phyloP scores from a whole-genome alignment of 768 basidiomycete genomes.

The Agaricus blazei region DNA sequence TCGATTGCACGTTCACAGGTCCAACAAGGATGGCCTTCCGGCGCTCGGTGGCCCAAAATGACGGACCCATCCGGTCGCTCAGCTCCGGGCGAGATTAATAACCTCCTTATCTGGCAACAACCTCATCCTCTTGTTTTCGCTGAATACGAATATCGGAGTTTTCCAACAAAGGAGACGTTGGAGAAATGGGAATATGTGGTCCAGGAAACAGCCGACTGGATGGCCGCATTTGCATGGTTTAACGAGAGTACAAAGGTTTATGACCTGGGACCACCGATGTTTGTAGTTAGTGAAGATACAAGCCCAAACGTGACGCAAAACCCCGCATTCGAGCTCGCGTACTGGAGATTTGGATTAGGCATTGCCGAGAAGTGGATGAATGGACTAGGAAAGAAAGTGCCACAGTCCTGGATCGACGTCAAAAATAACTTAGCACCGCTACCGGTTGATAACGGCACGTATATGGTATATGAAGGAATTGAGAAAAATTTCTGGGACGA shows the following conservation, averaged over 20 bases:
- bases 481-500: conserved; percentile 47
- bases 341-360: conserved; percentile 48
- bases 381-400: conserved; percentile 33
- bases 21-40: conserved; percentile 46
- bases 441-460: conserved; percentile 45
- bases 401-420: conserved; percentile 39
- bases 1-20: conserved; percentile 44
- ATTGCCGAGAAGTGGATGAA: conserved; percentile 47
- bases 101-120: conserved; percentile 60
- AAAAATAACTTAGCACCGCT: conserved; percentile 43
- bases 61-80: conserved; percentile 55
- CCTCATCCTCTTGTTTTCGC: conserved; percentile 57
- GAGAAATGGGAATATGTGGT: conserved; percentile 50
- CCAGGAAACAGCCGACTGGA: conserved; percentile 52
- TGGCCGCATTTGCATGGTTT: conserved; percentile 51
- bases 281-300: conserved; percentile 53
- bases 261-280: conserved; percentile 58
- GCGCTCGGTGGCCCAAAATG: conserved; percentile 65
- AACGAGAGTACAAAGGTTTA: conserved; percentile 42
- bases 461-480: conserved; percentile 53
- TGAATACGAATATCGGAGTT: conserved; percentile 48
- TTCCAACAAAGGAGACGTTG: conserved; percentile 32
- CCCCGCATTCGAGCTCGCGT: conserved; percentile 54
- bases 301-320: conserved; percentile 49
- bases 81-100: conserved; percentile 57